Conservation (phyloP, 768 basidiomycete species). For the Calocybe cyanea region DNA sequence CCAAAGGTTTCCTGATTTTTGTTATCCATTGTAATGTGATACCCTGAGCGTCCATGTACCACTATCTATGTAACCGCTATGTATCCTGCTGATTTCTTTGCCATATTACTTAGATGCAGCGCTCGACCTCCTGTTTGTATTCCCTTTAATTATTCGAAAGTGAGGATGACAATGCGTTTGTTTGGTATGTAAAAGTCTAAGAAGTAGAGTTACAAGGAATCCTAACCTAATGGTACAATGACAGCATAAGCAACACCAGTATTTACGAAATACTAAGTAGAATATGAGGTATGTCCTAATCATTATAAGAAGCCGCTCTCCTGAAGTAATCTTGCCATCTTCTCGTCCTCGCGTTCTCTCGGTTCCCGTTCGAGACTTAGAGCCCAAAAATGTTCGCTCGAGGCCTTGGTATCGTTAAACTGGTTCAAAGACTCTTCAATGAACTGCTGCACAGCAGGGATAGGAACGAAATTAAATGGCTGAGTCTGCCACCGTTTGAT, state of each 20-base stretch:
- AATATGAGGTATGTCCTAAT: conserved; percentile 6
- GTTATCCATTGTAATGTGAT: too few species aligned
- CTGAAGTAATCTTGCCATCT: conserved; percentile 87
- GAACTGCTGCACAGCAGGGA: conserved; percentile 65
- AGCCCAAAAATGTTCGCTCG: conserved; percentile 79
- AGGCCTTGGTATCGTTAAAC: conserved; percentile 63
- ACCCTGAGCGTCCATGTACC: neutral
- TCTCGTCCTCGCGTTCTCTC: conserved; percentile 92
- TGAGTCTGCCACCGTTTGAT: conserved; percentile 95
- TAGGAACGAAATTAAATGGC: conserved; percentile 78
- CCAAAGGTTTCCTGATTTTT: too few species aligned
- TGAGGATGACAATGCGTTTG: neutral
- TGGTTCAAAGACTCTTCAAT: conserved; percentile 76
- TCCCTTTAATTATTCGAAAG: neutral
- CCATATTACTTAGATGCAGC: too few species aligned
- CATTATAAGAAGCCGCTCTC: conserved; percentile 81
- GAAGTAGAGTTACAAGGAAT: conserved; percentile 2
- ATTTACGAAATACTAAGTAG: conserved; percentile 15
- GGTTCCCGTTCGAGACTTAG: conserved; percentile 87
- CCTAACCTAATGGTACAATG: conserved; percentile 15
- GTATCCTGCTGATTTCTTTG: too few species aligned
- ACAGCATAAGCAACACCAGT: conserved; percentile 20
- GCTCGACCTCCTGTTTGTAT: neutral
- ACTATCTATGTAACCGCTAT: neutral
- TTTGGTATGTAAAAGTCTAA: conserved; percentile 1